Evolutionary conservation across 129 eudicot genomes (phyloP), one percentile per base, ranked within the genome.

Genomic region (Lactuca sativa): DNA sequence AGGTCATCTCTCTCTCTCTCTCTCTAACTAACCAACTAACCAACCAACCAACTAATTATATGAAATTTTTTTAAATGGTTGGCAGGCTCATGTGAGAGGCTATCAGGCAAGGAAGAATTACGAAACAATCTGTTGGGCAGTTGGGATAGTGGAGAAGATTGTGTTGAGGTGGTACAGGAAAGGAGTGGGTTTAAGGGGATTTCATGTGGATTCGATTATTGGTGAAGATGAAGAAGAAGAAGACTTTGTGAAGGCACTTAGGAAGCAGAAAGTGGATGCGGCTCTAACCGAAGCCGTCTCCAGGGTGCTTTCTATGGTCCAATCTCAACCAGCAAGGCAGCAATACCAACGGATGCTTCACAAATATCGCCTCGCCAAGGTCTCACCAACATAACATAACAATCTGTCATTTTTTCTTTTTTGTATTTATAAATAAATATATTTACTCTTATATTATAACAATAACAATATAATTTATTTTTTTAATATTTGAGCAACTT

Each of bases 71-170:
- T 44, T 9, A 7, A 40, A 40, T 40, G 44, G 9, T 3, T 76
- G 82, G 72, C 87, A 90, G 95, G 97, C 99, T 48, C 96, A 95
- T 82, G 91, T 90, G 54, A 85, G 99, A 83, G 99, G 99, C 53
- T 84, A 95, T 80, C 98, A 90, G 83, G 93, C 84, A 38, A 85
- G 97, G 77, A 83, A 80, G 75, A 62, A 87, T 56, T 90, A 87
- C 43, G 84, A 82, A 77, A 86, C 85, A 10, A 83, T 86, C 44
- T 89, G 96, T 69, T 95, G 99, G 99, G 97, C 99, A 4, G 90
- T 82, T 66, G 83, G 97, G 70, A 33, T 95, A 36, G 81, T 90
- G 9, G 99, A 95, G 82, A 95, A 90, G 72, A 80, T 86, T 15
- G 59, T 95, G 6, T 80, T 95, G 34, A 88, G 99, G 78, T 95